Percentiles rank a stretch among this genome's conserved stretches.
Evolutionary conservation across 2,329 filamentous ascomycete species (phyloP).

Genomic region (Pseudogymnoascus sp.): DNA sequence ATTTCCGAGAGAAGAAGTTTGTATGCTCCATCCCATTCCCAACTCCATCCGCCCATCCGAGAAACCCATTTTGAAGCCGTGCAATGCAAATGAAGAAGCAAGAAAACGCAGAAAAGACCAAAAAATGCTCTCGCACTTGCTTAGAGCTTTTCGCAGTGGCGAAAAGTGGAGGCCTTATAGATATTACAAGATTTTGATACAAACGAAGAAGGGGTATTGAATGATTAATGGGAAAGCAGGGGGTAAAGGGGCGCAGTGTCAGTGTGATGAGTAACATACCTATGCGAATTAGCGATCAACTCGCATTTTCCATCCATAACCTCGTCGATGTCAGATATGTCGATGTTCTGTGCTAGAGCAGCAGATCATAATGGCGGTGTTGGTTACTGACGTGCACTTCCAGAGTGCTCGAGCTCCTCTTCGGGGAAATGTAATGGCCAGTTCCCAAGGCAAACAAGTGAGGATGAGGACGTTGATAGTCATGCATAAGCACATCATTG

Average conservation of each 20-base stretch:
- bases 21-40: neutral
- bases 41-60: constrained; percentile 5
- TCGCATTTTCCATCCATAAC: constrained; percentile 2
- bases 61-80: neutral
- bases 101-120: neutral
- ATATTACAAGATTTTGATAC: constrained; percentile 8
- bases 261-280: constrained; percentile 4
- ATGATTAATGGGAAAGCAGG: constrained; percentile 3
- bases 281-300: constrained; percentile 4
- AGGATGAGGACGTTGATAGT: neutral
- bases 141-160: neutral
- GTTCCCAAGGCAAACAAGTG: neutral
- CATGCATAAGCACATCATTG: constrained; percentile 4
- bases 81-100: constrained; percentile 4
- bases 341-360: neutral
- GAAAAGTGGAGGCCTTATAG: neutral
- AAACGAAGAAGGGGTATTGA: constrained; percentile 5
- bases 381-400: neutral
- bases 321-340: neutral
- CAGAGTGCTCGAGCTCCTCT: neutral
- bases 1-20: neutral
- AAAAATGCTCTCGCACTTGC: constrained; percentile 5
- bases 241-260: neutral
- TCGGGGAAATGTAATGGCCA: neutral
- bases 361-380: neutral